Evolutionary conservation across 805 yeast species (phyloP).

Genomic region (Saccharomycopsis sp.): DNA sequence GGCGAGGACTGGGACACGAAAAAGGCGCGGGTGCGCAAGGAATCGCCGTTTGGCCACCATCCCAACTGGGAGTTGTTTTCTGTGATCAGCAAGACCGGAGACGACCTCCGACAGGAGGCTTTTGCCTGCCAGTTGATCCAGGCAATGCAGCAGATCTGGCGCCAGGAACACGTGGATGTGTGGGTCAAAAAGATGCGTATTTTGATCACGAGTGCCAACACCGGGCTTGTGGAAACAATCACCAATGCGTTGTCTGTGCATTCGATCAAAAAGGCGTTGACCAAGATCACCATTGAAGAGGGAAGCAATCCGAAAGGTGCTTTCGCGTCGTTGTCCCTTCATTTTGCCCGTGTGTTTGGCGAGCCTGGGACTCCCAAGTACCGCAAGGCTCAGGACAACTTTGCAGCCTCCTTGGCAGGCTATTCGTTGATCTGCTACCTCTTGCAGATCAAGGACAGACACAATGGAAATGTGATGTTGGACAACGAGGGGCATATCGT

Average conservation of each 20-base stretch:
- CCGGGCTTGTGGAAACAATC: conserved; percentile 93
- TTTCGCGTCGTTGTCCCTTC: conserved; percentile 70
- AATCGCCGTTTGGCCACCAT: conserved; percentile 76
- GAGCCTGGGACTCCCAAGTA: conserved; percentile 45
- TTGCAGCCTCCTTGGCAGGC: conserved; percentile 81
- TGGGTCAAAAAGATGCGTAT: conserved; percentile 96
- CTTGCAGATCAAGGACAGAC: conserved; percentile 91
- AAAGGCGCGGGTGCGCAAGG: conserved; percentile 68
- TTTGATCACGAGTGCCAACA: conserved; percentile 78
- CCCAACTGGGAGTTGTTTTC: conserved; percentile 94
- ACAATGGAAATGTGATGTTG: conserved; percentile 95
- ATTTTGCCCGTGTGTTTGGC: conserved; percentile 74
- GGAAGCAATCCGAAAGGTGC: conserved; percentile 67
- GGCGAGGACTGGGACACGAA: conserved; percentile 94
- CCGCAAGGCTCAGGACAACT: conserved; percentile 74
- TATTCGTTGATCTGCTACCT: conserved; percentile 87
- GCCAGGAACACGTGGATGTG: conserved; percentile 53
- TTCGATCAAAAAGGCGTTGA: conserved; percentile 86
- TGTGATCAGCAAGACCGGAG: conserved; percentile 94
- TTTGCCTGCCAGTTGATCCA: conserved; percentile 93
- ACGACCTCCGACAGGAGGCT: conserved; percentile 93
- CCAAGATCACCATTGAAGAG: conserved; percentile 59
- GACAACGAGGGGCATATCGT: conserved; percentile 94
- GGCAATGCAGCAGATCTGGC: conserved; percentile 83
- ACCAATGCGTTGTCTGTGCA: conserved; percentile 92